Evolutionary conservation across 129 eudicot genomes (phyloP).

Genomic region (Pseudognaphalium luteoalbum): DNA sequence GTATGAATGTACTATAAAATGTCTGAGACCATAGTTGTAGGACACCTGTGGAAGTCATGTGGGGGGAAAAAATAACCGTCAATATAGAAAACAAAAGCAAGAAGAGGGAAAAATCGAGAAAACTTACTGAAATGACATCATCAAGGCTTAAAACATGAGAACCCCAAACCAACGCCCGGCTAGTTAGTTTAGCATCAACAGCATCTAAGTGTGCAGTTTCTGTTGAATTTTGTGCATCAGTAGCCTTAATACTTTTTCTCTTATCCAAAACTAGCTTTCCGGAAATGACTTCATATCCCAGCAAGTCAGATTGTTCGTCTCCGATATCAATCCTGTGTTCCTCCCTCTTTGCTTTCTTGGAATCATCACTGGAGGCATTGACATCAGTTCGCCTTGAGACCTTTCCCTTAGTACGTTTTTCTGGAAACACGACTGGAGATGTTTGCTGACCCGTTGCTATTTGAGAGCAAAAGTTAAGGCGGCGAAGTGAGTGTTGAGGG

Average conservation of each 20-base stretch:
- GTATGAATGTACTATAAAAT: constrained; percentile 83
- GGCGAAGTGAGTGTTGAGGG: constrained; percentile 83
- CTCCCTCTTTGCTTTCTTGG: constrained; percentile 59
- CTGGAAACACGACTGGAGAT: constrained; percentile 91
- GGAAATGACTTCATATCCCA: constrained; percentile 87
- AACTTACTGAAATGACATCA: constrained; percentile 82
- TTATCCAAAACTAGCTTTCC: constrained; percentile 85
- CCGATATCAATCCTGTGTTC: constrained; percentile 92
- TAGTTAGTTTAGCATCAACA: constrained; percentile 95
- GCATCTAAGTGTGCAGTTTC: constrained; percentile 55
- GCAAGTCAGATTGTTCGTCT: constrained; percentile 85
- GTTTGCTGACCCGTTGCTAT: constrained; percentile 83
- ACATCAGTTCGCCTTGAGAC: constrained; percentile 44
- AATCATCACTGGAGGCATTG: constrained; percentile 51
- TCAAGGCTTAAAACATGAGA: constrained; percentile 66
- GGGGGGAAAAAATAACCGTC: constrained; percentile 5
- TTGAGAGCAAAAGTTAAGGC: constrained; percentile 79
- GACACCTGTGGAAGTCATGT: constrained; percentile 61
- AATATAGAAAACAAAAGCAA: not conserved
- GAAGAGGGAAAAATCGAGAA: not conserved
- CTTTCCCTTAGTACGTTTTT: constrained; percentile 77
- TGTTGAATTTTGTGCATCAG: constrained; percentile 49
- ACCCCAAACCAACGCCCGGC: constrained; percentile 94
- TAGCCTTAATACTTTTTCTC: constrained; percentile 52
- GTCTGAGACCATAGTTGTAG: constrained; percentile 74